Percentiles rank a stretch among this genome's conserved stretches.
phyloP scores from a whole-genome alignment of 1,284 basidiomycete species.

The Xerocomus minutiporus region DNA sequence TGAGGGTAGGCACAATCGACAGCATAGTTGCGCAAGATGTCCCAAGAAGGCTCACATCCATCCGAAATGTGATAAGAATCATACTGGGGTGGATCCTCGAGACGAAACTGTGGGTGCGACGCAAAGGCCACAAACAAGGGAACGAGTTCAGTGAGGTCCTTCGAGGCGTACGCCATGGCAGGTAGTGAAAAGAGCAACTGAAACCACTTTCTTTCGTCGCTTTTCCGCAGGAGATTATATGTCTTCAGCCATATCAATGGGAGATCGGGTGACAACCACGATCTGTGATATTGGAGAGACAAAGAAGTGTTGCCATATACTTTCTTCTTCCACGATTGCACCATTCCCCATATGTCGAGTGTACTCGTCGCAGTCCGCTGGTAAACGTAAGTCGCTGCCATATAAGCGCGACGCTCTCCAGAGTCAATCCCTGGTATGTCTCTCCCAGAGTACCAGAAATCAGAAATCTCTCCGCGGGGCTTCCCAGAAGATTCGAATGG shows the following conservation, averaged over 20 bases:
- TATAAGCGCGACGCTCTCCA: constrained; percentile 15
- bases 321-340: constrained; percentile 3
- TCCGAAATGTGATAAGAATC: constrained; percentile 9
- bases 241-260: constrained; percentile 27
- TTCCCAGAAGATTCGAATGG: constrained; percentile 3
- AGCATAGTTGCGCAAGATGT: constrained; percentile 6
- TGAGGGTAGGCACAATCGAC: not conserved
- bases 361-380: not conserved
- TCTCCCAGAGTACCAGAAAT: constrained; percentile 17
- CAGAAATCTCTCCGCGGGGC: not conserved
- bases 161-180: constrained; percentile 27
- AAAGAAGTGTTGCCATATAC: not conserved
- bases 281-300: constrained; percentile 16
- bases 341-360: constrained; percentile 2
- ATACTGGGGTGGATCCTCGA: constrained; percentile 11
- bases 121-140: constrained; percentile 33
- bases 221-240: constrained; percentile 29
- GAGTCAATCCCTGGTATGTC: constrained; percentile 3
- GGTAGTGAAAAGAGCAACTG: constrained; percentile 32
- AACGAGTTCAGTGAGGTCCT: constrained; percentile 14
- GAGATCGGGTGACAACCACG: constrained; percentile 18
- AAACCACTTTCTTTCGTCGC: constrained; percentile 12
- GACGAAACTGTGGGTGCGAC: constrained; percentile 6
- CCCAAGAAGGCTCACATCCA: constrained; percentile 5
- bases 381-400: constrained; percentile 9